phyloP scores from a whole-genome alignment of 192 early-diverging fungal species.

The Dispira parvispora region DNA sequence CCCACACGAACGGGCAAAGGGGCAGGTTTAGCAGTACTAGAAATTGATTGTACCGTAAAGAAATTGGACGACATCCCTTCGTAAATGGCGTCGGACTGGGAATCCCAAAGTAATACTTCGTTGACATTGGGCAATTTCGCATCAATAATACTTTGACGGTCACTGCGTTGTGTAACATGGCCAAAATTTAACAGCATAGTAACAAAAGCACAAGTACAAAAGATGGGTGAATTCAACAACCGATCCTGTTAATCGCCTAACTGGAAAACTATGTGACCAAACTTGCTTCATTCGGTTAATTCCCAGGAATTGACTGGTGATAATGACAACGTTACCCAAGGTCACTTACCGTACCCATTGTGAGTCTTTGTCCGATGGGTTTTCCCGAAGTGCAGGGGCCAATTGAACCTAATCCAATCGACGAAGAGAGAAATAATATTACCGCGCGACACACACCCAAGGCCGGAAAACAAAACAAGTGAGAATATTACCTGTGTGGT shows the following conservation, averaged over 20 bases:
- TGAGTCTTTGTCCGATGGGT: constrained; percentile 47
- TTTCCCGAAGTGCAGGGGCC: constrained; percentile 30
- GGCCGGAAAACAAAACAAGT: too few relatives aligned
- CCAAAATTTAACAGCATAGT: too few relatives aligned
- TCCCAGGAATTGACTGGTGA: too few relatives aligned
- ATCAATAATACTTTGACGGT: constrained; percentile 28
- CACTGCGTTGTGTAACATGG: constrained; percentile 14
- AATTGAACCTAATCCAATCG: constrained; percentile 23
- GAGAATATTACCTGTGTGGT: too few relatives aligned
- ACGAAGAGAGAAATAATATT: too few relatives aligned
- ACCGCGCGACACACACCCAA: too few relatives aligned
- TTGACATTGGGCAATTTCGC: constrained; percentile 26
- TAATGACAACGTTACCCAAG: not conserved
- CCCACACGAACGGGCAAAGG: too few relatives aligned
- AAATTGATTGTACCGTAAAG: constrained; percentile 22
- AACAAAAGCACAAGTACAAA: not conserved
- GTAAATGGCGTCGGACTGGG: constrained; percentile 33
- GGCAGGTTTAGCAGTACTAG: too few relatives aligned
- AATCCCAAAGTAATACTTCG: constrained; percentile 41
- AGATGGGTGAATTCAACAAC: not conserved
- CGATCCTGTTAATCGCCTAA: not conserved
- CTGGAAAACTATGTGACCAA: not conserved
- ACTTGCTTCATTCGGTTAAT: too few relatives aligned
- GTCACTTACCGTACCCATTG: constrained; percentile 40
- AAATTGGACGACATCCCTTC: constrained; percentile 61